phyloP scores from a whole-genome alignment of 2,329 filamentous ascomycete genomes.

The Calonectria hawksworthii region DNA sequence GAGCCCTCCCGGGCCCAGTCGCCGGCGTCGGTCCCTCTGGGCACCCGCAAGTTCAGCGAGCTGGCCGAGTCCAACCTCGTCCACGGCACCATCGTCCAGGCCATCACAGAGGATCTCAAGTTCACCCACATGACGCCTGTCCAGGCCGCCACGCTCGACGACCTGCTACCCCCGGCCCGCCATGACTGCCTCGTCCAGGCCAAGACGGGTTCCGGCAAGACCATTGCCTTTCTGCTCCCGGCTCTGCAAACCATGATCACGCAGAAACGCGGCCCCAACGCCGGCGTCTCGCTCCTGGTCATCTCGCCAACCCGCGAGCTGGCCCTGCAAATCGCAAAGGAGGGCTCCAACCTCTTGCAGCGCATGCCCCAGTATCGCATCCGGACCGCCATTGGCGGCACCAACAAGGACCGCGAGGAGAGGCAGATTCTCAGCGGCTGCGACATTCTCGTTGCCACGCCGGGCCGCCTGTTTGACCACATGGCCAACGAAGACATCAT shows the following conservation, averaged over 20 bases:
- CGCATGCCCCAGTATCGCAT: constrained; percentile 82
- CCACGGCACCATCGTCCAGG: constrained; percentile 61
- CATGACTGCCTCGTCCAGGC: constrained; percentile 80
- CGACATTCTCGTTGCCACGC: constrained; percentile 85
- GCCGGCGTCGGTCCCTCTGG: constrained; percentile 52
- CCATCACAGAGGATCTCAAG: constrained; percentile 63
- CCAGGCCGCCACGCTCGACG: constrained; percentile 65
- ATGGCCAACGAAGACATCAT: constrained; percentile 79
- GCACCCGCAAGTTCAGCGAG: constrained; percentile 62
- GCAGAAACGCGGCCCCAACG: constrained; percentile 48
- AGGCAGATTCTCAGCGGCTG: constrained; percentile 78
- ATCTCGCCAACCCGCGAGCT: constrained; percentile 80
- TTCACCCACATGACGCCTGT: constrained; percentile 69
- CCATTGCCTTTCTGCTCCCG: constrained; percentile 86
- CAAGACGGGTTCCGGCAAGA: constrained; percentile 91
- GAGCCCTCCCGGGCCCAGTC: neutral
- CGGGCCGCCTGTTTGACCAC: constrained; percentile 84
- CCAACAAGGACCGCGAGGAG: constrained; percentile 81
- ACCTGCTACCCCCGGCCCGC: constrained; percentile 60
- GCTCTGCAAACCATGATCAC: constrained; percentile 82
- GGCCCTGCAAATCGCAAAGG: constrained; percentile 77
- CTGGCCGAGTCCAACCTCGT: constrained; percentile 57
- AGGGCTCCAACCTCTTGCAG: constrained; percentile 79
- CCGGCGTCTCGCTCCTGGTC: constrained; percentile 71
- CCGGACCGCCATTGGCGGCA: constrained; percentile 84